phyloP scores from a whole-genome alignment of 371 early-diverging fungal genomes.

The Mucor racemosus region DNA sequence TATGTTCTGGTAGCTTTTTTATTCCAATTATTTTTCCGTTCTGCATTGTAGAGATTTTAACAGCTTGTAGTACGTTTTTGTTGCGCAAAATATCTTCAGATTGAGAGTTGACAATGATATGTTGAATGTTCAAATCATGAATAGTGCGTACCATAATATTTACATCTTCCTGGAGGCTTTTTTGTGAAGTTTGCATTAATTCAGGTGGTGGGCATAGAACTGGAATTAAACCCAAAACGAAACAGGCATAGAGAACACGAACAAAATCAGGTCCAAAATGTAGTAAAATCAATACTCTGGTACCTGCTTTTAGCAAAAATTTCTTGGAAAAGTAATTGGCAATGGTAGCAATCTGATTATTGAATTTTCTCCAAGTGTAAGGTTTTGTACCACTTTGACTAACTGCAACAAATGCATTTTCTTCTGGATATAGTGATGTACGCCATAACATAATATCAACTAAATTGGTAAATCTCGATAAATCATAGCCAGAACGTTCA shows the following conservation, averaged over 20 bases:
- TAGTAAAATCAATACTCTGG: slow-evolving; percentile 69
- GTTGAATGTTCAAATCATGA: slow-evolving; percentile 59
- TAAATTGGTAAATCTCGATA: slow-evolving; percentile 66
- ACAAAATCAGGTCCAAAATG: slow-evolving; percentile 78
- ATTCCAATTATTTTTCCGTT: slow-evolving; percentile 5
- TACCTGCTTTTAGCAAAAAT: slow-evolving; percentile 54
- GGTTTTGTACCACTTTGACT: slow-evolving; percentile 57
- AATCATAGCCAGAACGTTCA: slow-evolving; percentile 72
- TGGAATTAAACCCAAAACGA: slow-evolving; percentile 77
- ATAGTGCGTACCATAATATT: slow-evolving; percentile 63
- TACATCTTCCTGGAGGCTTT: slow-evolving; percentile 74
- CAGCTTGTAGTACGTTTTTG: slow-evolving; percentile 49
- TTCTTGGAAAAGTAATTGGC: slow-evolving; percentile 69
- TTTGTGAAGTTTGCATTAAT: slow-evolving; percentile 38
- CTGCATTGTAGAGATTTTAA: slow-evolving; percentile 29
- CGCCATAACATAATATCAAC: slow-evolving; percentile 78
- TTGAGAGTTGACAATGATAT: slow-evolving; percentile 65
- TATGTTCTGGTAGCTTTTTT: slow-evolving; percentile 38
- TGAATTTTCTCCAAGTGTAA: slow-evolving; percentile 73
- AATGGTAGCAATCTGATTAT: slow-evolving; percentile 67
- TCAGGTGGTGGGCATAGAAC: slow-evolving; percentile 76
- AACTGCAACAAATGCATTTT: slow-evolving; percentile 66
- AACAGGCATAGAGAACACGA: slow-evolving; percentile 76
- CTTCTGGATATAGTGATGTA: slow-evolving; percentile 66
- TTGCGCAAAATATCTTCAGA: slow-evolving; percentile 73